Conservation (phyloP, 805 yeast species). For the Schwanniomyces pseudopolymorphus region DNA sequence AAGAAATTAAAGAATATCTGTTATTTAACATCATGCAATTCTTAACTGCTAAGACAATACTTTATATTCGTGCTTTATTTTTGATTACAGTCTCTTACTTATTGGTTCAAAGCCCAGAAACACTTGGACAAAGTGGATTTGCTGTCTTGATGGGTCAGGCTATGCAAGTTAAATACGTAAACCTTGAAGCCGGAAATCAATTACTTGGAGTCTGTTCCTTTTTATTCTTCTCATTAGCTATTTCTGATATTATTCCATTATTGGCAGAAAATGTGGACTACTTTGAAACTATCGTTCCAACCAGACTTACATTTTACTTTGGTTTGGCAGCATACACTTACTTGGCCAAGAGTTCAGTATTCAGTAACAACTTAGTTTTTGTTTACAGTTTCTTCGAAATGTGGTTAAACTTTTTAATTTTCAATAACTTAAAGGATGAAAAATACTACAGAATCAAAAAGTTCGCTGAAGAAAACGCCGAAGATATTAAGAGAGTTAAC, state of each 20-base stretch:
- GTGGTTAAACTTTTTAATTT: slow-evolving; percentile 67
- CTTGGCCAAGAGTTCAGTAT: slow-evolving; percentile 38
- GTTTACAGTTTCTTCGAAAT: slow-evolving; percentile 61
- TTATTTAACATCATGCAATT: slow-evolving; percentile 47
- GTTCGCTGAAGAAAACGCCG: slow-evolving; percentile 39
- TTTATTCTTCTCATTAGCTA: slow-evolving; percentile 42
- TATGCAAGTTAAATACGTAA: slow-evolving; percentile 46
- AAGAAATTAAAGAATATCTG: not conserved
- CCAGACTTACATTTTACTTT: slow-evolving; percentile 53
- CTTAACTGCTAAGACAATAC: slow-evolving; percentile 48
- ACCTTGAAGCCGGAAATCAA: slow-evolving; percentile 37
- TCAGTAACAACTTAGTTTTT: slow-evolving; percentile 66
- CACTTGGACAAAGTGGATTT: slow-evolving; percentile 45
- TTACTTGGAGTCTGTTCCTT: slow-evolving; percentile 51
- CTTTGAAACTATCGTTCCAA: slow-evolving; percentile 62
- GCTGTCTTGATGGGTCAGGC: slow-evolving; percentile 58
- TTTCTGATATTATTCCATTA: slow-evolving; percentile 61
- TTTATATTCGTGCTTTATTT: slow-evolving; percentile 47
- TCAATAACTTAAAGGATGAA: slow-evolving; percentile 64
- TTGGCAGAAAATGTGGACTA: slow-evolving; percentile 46
- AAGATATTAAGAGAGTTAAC: slow-evolving; percentile 28
- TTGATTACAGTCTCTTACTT: slow-evolving; percentile 45
- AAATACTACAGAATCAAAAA: slow-evolving; percentile 48
- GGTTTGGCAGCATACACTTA: slow-evolving; percentile 50
- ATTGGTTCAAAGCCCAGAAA: slow-evolving; percentile 48